A percentile compares a stretch with the other conserved stretches of the same genome.
Conservation (phyloP, 768 basidiomycete genomes). For the Macrolepiota fuliginosa region DNA sequence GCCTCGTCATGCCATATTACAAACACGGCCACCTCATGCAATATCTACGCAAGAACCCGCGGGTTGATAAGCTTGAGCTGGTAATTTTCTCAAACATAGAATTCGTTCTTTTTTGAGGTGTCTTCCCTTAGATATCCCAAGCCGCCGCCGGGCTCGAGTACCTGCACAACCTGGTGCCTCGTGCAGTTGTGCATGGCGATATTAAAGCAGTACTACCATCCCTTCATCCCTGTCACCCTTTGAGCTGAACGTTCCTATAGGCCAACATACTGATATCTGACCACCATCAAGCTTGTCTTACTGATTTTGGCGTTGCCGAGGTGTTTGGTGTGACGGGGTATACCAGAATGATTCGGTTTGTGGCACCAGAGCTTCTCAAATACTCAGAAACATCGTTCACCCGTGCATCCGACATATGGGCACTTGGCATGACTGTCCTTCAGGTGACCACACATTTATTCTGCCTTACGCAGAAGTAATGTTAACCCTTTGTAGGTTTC, state of each 20-base stretch:
- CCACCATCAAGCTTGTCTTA: conserved; percentile 25
- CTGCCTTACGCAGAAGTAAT: background rate
- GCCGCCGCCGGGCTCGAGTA: conserved; percentile 17
- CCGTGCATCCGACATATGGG: conserved; percentile 31
- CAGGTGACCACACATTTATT: conserved; percentile 23
- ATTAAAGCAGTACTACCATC: conserved; percentile 31
- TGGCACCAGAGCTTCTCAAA: conserved; percentile 31
- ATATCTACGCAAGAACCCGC: no score
- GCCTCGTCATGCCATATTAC: conserved; percentile 18
- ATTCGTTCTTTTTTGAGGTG: no score
- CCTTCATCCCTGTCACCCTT: background rate
- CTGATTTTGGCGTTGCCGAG: conserved; percentile 39
- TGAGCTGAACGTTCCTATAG: conserved; percentile 18
- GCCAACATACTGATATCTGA: conserved; percentile 35
- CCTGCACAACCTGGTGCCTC: conserved; percentile 15
- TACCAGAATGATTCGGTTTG: conserved; percentile 41
- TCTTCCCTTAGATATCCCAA: conserved; percentile 14
- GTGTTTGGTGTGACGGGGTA: conserved; percentile 32
- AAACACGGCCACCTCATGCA: conserved; percentile 13
- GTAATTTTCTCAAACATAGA: no score
- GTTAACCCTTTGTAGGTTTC: conserved; percentile 6
- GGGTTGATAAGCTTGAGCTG: no score
- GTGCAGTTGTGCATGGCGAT: conserved; percentile 33
- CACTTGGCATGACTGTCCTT: conserved; percentile 32
- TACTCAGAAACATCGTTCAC: conserved; percentile 18